A percentile compares a stretch with the other conserved stretches of the same genome.
These are phyloP conservation scores for Metschnikowia vanudenii DNA, from an alignment of 805 yeast species.

Conservation along the genomic window DNA sequence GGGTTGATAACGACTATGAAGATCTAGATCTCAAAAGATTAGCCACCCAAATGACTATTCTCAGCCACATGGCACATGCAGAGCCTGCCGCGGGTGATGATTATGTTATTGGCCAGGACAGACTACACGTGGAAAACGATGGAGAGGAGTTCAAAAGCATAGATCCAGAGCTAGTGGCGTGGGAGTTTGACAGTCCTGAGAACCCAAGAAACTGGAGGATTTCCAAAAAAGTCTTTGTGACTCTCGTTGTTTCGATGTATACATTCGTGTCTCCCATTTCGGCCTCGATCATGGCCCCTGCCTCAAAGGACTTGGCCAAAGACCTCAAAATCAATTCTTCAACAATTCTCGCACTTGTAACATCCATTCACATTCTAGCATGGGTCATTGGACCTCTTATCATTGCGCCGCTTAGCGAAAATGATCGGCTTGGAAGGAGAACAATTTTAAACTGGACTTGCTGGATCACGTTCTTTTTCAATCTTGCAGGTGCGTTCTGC, in stretches of 20 bases:
- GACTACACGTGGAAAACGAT: conserved; percentile 26
- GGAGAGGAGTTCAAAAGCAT: conserved; percentile 33
- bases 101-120: conserved; percentile 15
- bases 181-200: conserved; percentile 34
- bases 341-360: conserved; percentile 30
- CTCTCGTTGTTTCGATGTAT: conserved; percentile 33
- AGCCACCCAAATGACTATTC: conserved; percentile 32
- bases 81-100: conserved; percentile 2
- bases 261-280: conserved; percentile 42
- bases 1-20: conserved; percentile 29
- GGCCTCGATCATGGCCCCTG: conserved; percentile 41
- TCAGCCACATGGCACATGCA: conserved; percentile 21
- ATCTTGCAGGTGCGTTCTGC: conserved; percentile 38
- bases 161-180: conserved; percentile 40
- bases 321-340: conserved; percentile 30
- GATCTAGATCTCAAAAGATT: conserved; percentile 32
- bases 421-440: conserved; percentile 36
- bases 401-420: conserved; percentile 40
- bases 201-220: conserved; percentile 37
- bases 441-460: conserved; percentile 32
- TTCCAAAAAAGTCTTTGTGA: conserved; percentile 22
- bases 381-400: conserved; percentile 42
- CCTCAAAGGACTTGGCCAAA: conserved; percentile 27
- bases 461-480: conserved; percentile 36
- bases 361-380: conserved; percentile 37